Conservation (phyloP, 306 rosid genomes). For the Erythrophleum fordii region DNA sequence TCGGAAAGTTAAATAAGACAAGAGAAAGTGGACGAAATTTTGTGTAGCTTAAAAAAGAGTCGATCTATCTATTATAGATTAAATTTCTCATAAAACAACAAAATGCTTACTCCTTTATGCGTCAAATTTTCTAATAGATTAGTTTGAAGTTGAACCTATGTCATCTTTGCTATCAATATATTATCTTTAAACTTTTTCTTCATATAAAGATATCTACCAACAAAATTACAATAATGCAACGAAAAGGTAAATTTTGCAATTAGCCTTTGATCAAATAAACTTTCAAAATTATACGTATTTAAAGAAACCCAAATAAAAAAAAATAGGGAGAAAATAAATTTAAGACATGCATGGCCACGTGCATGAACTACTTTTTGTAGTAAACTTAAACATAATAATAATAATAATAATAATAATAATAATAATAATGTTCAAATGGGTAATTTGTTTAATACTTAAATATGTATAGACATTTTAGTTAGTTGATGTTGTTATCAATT, state of each 20-base stretch:
- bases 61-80: background rate
- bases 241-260: slow-evolving; percentile 23
- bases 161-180: background rate
- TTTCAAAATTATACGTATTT: background rate
- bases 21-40: background rate
- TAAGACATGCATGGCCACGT: slow-evolving; percentile 44
- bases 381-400: background rate
- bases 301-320: background rate
- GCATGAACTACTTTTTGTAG: too few species aligned
- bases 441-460: background rate
- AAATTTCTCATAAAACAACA: background rate
- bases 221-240: background rate
- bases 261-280: slow-evolving; percentile 1
- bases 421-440: background rate
- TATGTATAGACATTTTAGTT: too few species aligned
- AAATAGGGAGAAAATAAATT: background rate
- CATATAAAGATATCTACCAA: background rate
- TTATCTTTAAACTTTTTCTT: background rate
- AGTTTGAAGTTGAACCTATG: background rate
- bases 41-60: background rate
- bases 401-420: slow-evolving; percentile 20
- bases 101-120: slow-evolving; percentile 3
- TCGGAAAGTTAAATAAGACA: slow-evolving; percentile 15
- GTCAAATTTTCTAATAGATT: background rate
- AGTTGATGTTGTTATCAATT: too few species aligned